Base-by-base conservation (phyloP, 2,329 filamentous ascomycete genomes). In the Curvularia verruculosa region DNA sequence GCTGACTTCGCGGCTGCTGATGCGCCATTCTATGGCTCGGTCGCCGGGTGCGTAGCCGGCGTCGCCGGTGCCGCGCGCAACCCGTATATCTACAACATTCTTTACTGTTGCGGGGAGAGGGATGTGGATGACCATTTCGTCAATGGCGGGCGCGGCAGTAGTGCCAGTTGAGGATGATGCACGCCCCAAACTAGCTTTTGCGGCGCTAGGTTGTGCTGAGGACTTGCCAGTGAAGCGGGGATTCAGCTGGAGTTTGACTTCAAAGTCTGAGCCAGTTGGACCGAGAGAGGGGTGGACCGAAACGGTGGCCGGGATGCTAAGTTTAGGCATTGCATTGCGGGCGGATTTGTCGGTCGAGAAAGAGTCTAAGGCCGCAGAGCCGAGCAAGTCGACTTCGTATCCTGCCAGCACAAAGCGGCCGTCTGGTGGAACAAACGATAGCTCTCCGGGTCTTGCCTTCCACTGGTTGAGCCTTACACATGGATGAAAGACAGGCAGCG, bases 361-460 rank as follows among this genome's bases (percentile, higher is more conserved):
- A 26, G 68, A 53, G 10, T 73, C 65, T 69, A 78, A 60, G 60
- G 79, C 63, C 81, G 87, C 84, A 48, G 89, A 85, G 0, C 92
- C 92, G 12, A 98, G 81, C 21, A 99, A 79, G 75, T 99, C 91
- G 19, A 96, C 92, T 75, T 97, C 94, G 72, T 99, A 99, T 21
- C 92, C 93, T 29, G 92, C 93, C 18, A 99, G 83, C 39, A 96
- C 90, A 74, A 98, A 99, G 41, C 92, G 86, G 29, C 95, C 95
- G 74, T 99, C 95, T 0, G 95, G 95, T 1, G 95, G 95, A 12
- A 99, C 86, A 70, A 99, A 99, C 72, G 91, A 96, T n/a, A 99
- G 81, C 63, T 96, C 90, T 3, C 95, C 95, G 0, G 93, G 92
- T 53, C 87, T 85, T 67, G 96, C 91, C 67, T 89, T 89, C 95